Base-by-base conservation (phyloP, 768 basidiomycete species). In the Leccinum pellstonianum region DNA sequence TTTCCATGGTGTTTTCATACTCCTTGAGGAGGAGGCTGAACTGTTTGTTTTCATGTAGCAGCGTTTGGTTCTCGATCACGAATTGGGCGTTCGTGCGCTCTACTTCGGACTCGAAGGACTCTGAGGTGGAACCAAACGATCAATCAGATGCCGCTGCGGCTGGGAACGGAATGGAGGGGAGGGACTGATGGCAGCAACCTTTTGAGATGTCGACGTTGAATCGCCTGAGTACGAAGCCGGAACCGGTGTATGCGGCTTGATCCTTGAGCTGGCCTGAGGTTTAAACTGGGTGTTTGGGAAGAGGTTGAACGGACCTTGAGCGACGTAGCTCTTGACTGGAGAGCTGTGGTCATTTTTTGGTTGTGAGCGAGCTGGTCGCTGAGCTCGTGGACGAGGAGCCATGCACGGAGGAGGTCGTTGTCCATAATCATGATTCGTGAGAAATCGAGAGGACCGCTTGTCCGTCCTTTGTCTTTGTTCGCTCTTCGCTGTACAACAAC, bases 41-140 rank as follows among this genome's bases (percentile, higher is more conserved):
- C 70, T 98, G 96, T 72, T 92, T 95, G 79, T 99, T 98, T 76
- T 99, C 97, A 62, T 98, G 89, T 52, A 91, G 78, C 1, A 99
- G 77, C 0, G 87, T 83, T 68, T 97, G 95, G 72, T 98, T 98
- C 74, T 99, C 97, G 58, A 96, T 87, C 50, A 98, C 85, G 46
- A 93, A 84, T 64, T 91, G 88, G 8, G 96, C 92, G 69, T 94
- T 95, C 70, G 83, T 81, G 29, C 92, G 85, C 75, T 99, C 97
- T 3, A 98, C 77, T 71, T 96, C 95, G 3, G 93, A 93, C 66
- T 95, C 88, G 75, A 98, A 97, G 8, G 81, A 75, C 80, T 98
- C 97, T 99, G 73, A 52, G 60, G 56, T 57, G 35, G 55, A 57
- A 51, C 15, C 50, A 48, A 58, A 59, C 38, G 38, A 43, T 43